phyloP scores from a whole-genome alignment of 208 protist genomes.

The Wallacemonas rigidus region DNA sequence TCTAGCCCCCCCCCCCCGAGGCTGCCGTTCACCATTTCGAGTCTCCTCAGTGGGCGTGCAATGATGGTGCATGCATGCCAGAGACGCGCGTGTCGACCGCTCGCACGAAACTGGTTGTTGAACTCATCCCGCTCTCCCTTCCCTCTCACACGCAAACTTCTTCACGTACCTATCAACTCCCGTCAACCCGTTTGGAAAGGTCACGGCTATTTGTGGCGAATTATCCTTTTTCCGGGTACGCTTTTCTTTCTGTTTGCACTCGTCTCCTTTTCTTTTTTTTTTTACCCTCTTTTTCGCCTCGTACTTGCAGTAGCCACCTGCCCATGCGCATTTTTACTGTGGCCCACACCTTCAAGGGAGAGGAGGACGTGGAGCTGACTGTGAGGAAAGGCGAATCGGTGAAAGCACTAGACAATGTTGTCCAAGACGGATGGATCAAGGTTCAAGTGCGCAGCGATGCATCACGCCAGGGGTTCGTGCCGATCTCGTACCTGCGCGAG shows the following conservation, averaged over 20 bases:
- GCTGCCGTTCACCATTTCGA: too few species aligned
- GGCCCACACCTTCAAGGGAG: conserved; percentile 67
- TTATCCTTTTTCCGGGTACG: neutral
- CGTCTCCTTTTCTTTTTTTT: conserved; percentile 18
- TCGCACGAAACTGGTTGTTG: too few species aligned
- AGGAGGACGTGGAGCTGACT: conserved; percentile 77
- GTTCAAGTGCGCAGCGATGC: conserved; percentile 45
- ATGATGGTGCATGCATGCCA: too few species aligned
- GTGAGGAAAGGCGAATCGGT: conserved; percentile 73
- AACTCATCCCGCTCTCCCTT: too few species aligned
- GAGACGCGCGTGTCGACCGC: too few species aligned
- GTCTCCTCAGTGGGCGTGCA: too few species aligned
- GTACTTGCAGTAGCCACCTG: neutral
- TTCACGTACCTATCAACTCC: too few species aligned
- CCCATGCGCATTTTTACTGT: conserved; percentile 55
- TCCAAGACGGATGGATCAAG: conserved; percentile 84
- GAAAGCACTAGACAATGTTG: conserved; percentile 36
- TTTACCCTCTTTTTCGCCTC: neutral
- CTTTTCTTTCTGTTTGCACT: conserved; percentile 16
- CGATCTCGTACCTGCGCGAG: conserved; percentile 70
- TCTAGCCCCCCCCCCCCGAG: too few species aligned
- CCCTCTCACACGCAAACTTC: too few species aligned
- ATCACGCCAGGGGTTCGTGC: conserved; percentile 73
- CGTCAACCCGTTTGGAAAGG: too few species aligned
- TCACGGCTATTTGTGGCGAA: too few species aligned